Evolutionary conservation across 2,329 filamentous ascomycete species (phyloP), one percentile per base, ranked within the genome.

Genomic region (Claviceps purpurea): DNA sequence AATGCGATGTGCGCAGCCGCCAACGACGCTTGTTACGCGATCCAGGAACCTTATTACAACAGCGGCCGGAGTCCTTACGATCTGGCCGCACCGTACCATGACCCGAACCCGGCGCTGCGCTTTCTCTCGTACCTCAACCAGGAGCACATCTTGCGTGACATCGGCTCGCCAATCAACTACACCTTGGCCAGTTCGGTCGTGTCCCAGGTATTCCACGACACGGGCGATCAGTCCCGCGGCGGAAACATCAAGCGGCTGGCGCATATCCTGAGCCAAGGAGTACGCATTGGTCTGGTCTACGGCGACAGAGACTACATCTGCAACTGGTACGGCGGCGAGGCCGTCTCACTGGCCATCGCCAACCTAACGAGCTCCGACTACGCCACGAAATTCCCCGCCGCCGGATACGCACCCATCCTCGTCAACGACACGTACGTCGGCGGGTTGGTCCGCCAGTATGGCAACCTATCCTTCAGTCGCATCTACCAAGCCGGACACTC

Each of bases 321-420:
- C 64, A 82, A 82, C 63, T 83, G 84, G 67, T 71, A 84, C 57
- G 87, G 88, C n/a, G 87, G 86, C 39, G 77, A 93, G 65, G 81
- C 83, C 1, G 73, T 87, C 43, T 86, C 83, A 2, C 71, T 88
- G 3, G 74, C 75, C 5, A 69, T 89, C 0, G 73, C 80, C 42
- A 70, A 73, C 11, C 67, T 73, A 47, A 67, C 74, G 26, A 68
- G 69, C 5, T 58, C 64, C 16, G 59, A 66, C 18, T 81, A 84
- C 56, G 66, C 72, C 0, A 65, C 68, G 1, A 66, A 69, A 30
- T 93, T 91, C 62, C 69, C 74, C 1, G 64, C 70, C 0, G 82
- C 87, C 0, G 87, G 86, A 1, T 93, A 93, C 62, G 78, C 80
- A 0, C 79, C 84, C 14, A 81, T 93, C 56, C 70, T 81, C 13